These are phyloP conservation scores for Chaetomium globosum DNA, from an alignment of 2,329 filamentous ascomycete genomes.

Conservation along the genomic window DNA sequence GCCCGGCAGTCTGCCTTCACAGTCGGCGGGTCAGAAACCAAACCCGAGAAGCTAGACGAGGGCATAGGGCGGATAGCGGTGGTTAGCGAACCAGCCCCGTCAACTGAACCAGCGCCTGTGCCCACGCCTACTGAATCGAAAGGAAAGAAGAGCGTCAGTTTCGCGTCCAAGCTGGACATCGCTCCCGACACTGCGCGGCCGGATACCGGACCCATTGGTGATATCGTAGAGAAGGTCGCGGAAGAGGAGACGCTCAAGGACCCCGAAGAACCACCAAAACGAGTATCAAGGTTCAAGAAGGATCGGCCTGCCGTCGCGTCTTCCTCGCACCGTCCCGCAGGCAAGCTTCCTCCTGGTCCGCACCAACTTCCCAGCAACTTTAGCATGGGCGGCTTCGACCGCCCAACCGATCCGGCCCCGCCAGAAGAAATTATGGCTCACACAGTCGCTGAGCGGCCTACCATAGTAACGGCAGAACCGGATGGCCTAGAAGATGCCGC, in stretches of 20 bases:
- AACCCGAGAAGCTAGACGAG: constrained; percentile 43
- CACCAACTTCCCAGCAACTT: constrained; percentile 49
- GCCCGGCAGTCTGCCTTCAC: constrained; percentile 57
- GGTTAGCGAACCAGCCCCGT: constrained; percentile 14
- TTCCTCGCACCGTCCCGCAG: constrained; percentile 35
- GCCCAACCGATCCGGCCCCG: constrained; percentile 49
- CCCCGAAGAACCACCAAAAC: constrained; percentile 41
- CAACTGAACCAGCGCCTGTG: constrained; percentile 12
- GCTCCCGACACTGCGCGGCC: constrained; percentile 47
- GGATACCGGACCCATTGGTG: constrained; percentile 44
- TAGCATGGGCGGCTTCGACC: constrained; percentile 38
- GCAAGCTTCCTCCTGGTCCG: constrained; percentile 46
- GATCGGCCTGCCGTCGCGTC: constrained; percentile 37
- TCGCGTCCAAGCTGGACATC: constrained; percentile 74
- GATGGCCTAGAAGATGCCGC: constrained; percentile 73
- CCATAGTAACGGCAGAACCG: constrained; percentile 46
- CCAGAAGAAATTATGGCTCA: constrained; percentile 62
- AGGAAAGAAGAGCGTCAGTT: constrained; percentile 74
- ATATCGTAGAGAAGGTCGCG: constrained; percentile 54
- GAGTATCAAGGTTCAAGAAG: constrained; percentile 58
- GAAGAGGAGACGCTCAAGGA: constrained; percentile 31
- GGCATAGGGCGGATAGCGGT: constrained; percentile 43
- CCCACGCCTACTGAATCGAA: constrained; percentile 12
- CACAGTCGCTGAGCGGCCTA: constrained; percentile 59
- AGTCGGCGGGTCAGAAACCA: constrained; percentile 58